Base-by-base conservation (phyloP, 495 filamentous ascomycete species). In the Physcia stellaris region DNA sequence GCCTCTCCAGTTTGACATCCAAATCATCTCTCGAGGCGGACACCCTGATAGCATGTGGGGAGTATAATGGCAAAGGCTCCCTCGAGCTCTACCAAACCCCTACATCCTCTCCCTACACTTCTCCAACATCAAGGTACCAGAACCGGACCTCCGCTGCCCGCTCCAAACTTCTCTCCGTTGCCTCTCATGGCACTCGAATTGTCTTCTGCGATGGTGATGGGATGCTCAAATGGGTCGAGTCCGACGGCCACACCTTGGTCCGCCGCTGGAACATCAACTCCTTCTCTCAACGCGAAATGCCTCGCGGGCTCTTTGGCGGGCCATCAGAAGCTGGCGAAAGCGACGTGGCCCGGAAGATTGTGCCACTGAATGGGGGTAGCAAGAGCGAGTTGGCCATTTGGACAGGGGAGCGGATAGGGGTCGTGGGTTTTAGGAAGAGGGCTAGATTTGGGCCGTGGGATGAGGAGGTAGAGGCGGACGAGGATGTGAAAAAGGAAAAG, bases 31-130 rank as follows among this genome's bases (percentile, higher is more conserved):
- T 80, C 2, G 77, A 77, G 46, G 15, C 29, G 60, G 67, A 70
- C 2, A 80, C 73, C 4, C 59, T 96, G 28, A 73, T 88, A 24
- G 86, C 86, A 13, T 83, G 80, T 41, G 88, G 86, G n/a, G 86
- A 93, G 54, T 96, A 96, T 59, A 92, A 92, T 42, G 85, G 83
- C 15, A 80, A 87, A 51, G 88, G 88, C 4, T 86, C 83, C 0
- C 64, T 96, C 7, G 88, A 96, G 51, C 60, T 93, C n/a, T 94
- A 94, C 56, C 73, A 73, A 34, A 58, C 90, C 7, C 47, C 49
- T 11, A 44, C 33, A 33, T 49, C 45, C 7, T 40, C 32, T 3
- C 32, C 40, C 16, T 41, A 46, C 16, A 28, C 22, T 19, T 4
- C 23, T 31, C 40, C 23, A 35, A 42, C 17, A 13, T 41, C 46